phyloP scores from a whole-genome alignment of 2,329 filamentous ascomycete species.

The Aspergillus novofumigatus region DNA sequence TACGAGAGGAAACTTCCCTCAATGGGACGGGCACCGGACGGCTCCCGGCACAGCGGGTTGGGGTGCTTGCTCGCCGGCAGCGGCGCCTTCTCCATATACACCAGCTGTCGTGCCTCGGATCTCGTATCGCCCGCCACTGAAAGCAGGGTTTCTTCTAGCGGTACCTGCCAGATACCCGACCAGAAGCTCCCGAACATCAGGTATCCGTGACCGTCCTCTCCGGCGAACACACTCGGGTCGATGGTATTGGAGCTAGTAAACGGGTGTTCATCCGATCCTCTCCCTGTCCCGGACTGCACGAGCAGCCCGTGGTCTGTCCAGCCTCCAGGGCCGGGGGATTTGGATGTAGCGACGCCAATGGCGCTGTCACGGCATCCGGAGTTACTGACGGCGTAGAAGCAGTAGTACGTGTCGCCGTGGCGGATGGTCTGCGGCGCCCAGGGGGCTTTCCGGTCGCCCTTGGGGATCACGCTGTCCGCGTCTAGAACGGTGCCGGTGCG shows the following conservation, averaged over 20 bases:
- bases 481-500: slow-evolving; percentile 26
- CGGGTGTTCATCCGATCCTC: slow-evolving; percentile 20
- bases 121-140: slow-evolving; percentile 16
- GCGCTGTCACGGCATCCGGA: slow-evolving; percentile 60
- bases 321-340: slow-evolving; percentile 29
- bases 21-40: slow-evolving; percentile 27
- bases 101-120: slow-evolving; percentile 27
- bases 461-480: slow-evolving; percentile 29
- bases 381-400: slow-evolving; percentile 61
- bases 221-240: slow-evolving; percentile 52
- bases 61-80: slow-evolving; percentile 17
- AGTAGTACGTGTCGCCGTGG: slow-evolving; percentile 56
- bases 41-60: slow-evolving; percentile 25
- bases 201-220: slow-evolving; percentile 36
- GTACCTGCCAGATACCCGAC: slow-evolving; percentile 60
- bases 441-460: slow-evolving; percentile 28
- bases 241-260: slow-evolving; percentile 56
- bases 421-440: slow-evolving; percentile 60
- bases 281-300: slow-evolving; percentile 31
- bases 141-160: slow-evolving; percentile 36
- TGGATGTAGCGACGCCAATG: slow-evolving; percentile 56
- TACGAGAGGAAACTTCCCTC: slow-evolving; percentile 31
- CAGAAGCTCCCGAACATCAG: slow-evolving; percentile 67
- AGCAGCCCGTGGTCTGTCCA: slow-evolving; percentile 37
- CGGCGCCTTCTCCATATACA: slow-evolving; percentile 21